These are phyloP conservation scores for Ceratobasidium sp. DNA, from an alignment of 1,284 basidiomycete species.

Conservation along the genomic window DNA sequence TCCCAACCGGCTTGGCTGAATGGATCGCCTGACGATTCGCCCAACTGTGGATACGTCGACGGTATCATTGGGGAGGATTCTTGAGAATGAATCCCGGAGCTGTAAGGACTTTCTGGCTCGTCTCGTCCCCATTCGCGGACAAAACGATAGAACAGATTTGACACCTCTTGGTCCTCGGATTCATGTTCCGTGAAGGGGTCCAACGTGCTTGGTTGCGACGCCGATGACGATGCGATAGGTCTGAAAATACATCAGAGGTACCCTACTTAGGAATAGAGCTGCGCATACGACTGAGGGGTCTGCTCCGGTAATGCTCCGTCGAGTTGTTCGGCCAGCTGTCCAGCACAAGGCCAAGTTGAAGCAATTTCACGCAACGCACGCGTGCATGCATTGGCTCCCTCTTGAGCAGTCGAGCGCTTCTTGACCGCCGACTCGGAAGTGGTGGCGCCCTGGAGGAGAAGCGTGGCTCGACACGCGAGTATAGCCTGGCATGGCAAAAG, in stretches of 20 bases:
- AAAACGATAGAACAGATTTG: conserved; percentile 20
- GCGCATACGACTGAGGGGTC: background rate
- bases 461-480: conserved; percentile 13
- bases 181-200: background rate
- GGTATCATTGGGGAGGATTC: conserved; percentile 2
- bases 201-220: background rate
- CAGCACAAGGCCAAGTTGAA: conserved; percentile 29
- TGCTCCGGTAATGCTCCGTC: conserved; percentile 19
- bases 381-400: conserved; percentile 8
- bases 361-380: conserved; percentile 20
- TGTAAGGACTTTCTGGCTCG: conserved; percentile 20
- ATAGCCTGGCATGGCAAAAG: conserved; percentile 5
- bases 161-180: conserved; percentile 8
- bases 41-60: background rate
- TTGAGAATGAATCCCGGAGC: conserved; percentile 12
- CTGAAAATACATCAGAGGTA: background rate
- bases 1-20: background rate
- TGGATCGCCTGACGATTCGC: background rate
- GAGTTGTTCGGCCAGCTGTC: conserved; percentile 1
- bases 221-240: background rate
- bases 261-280: background rate
- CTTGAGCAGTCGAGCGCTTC: conserved; percentile 30
- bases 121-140: conserved; percentile 23
- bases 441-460: conserved; percentile 33
- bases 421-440: conserved; percentile 33